These are phyloP conservation scores for Flaveria ramosissima DNA, from an alignment of 129 eudicot genomes.

Conservation along the genomic window DNA sequence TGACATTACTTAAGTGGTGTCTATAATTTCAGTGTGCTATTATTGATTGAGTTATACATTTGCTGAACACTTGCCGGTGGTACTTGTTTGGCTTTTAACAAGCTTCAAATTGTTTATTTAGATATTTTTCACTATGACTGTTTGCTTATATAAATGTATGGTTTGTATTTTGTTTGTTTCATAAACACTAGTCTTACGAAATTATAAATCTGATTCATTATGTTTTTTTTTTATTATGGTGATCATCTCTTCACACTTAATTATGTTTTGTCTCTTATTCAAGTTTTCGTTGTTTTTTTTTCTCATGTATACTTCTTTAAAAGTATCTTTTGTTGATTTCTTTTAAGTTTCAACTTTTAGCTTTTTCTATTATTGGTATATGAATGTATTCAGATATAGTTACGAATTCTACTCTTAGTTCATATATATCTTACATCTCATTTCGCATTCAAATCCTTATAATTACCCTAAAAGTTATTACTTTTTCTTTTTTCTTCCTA, in stretches of 20 bases:
- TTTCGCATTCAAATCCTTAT: too few relatives aligned
- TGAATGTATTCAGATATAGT: neutral
- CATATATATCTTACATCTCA: too few relatives aligned
- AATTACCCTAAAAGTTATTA: too few relatives aligned
- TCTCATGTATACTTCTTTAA: neutral
- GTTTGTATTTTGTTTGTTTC: neutral
- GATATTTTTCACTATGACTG: neutral
- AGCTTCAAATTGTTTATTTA: constrained; percentile 18
- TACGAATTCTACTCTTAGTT: neutral
- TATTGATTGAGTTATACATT: constrained; percentile 11
- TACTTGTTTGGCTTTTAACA: constrained; percentile 17
- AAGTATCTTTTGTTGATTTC: neutral
- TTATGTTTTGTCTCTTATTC: neutral
- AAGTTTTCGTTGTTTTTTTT: constrained; percentile 1
- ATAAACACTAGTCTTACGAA: neutral
- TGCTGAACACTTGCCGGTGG: neutral
- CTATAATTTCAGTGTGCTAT: constrained; percentile 3
- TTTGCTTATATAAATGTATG: neutral
- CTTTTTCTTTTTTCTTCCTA: too few relatives aligned
- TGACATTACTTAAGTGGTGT: constrained; percentile 8
- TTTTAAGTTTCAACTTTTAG: neutral
- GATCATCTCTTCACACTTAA: neutral
- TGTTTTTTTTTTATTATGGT: neutral
- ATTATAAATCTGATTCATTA: neutral
- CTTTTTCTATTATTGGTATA: neutral